Evolutionary conservation across 805 yeast species (phyloP), one percentile per base, ranked within the genome.

Genomic region (Osmozyma mogii): DNA sequence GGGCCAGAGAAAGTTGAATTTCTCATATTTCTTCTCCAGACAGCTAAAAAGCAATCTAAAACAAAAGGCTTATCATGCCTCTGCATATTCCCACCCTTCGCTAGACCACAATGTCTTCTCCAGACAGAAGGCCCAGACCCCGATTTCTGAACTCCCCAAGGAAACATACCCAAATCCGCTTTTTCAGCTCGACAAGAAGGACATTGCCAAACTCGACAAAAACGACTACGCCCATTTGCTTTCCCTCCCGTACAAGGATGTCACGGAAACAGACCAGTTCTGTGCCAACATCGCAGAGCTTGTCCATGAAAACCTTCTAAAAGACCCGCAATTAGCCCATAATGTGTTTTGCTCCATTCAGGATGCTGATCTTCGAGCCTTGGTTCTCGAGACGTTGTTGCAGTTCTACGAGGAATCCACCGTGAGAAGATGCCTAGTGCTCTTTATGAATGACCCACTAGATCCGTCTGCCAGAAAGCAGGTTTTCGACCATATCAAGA

Each of bases 81-180:
- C n/a, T n/a, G n/a, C n/a, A n/a, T n/a, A n/a, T n/a, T n/a, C n/a
- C n/a, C n/a, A n/a, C n/a, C n/a, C n/a, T n/a, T n/a, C n/a, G n/a
- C n/a, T n/a, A n/a, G n/a, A n/a, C n/a, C n/a, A n/a, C n/a, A n/a
- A n/a, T n/a, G n/a, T n/a, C n/a, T n/a, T n/a, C n/a, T n/a, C n/a
- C n/a, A n/a, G n/a, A n/a, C n/a, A n/a, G n/a, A n/a, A n/a, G n/a
- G n/a, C n/a, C n/a, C n/a, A n/a, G n/a, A n/a, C n/a, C n/a, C n/a
- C n/a, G n/a, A n/a, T n/a, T n/a, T n/a, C n/a, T n/a, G n/a, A n/a
- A n/a, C n/a, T 51, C 13, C 47, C 50, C 5, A 21, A 24, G 13
- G 48, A 50, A 25, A 36, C 49, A 5, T 47, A 44, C 32, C 59
- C 61, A 5, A 60, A 61, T 27, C 67, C 69, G 3, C 45, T 62